A percentile compares a stretch with the other conserved stretches of the same genome.
Evolutionary conservation across 441 rosid genomes (phyloP).

Genomic region (Erodium chrysanthum): DNA sequence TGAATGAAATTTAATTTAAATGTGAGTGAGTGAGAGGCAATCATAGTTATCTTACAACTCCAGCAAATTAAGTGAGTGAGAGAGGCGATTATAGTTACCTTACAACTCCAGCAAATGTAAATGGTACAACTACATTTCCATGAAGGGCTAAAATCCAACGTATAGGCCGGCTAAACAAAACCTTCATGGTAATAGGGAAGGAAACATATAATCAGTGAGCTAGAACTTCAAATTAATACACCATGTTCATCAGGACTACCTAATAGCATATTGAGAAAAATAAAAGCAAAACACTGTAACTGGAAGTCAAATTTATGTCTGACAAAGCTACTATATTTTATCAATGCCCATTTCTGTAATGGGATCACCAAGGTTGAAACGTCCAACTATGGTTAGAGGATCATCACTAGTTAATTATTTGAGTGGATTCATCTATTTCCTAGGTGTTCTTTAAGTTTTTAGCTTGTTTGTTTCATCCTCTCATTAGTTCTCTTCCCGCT

Average conservation of each 20-base stretch:
- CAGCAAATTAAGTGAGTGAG: slow-evolving; percentile 35
- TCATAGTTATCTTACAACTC: slow-evolving; percentile 54
- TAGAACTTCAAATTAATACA: background rate
- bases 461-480: too few species aligned
- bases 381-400: background rate
- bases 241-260: background rate
- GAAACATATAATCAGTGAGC: background rate
- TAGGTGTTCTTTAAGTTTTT: too few species aligned
- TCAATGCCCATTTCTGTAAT: background rate
- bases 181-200: slow-evolving; percentile 30
- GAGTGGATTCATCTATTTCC: background rate
- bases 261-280: background rate
- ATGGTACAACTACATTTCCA: slow-evolving; percentile 74
- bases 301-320: background rate
- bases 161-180: slow-evolving; percentile 79
- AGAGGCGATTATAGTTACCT: slow-evolving; percentile 42
- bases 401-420: background rate
- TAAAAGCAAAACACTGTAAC: background rate
- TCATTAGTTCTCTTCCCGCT: too few species aligned
- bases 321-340: background rate
- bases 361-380: background rate
- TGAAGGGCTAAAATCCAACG: slow-evolving; percentile 96
- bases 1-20: too few species aligned
- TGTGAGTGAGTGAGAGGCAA: background rate
- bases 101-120: slow-evolving; percentile 68